These are phyloP conservation scores for Phytophthora meadii DNA, from an alignment of 352 stramenopile genomes.

Conservation along the genomic window DNA sequence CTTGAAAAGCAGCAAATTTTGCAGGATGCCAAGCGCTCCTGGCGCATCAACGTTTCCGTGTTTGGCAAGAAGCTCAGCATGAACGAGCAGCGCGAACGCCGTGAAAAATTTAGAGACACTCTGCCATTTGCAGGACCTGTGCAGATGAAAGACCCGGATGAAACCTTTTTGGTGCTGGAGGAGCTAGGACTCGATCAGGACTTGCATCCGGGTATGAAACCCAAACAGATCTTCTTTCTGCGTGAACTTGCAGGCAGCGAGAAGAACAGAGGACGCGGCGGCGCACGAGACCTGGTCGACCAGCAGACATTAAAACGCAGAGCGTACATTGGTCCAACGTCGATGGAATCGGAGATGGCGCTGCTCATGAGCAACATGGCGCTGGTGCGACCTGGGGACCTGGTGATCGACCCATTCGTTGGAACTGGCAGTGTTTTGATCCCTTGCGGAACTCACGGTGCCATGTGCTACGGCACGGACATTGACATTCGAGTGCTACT, in stretches of 20 bases:
- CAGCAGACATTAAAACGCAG: slow-evolving; percentile 95
- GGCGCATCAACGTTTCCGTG: slow-evolving; percentile 79
- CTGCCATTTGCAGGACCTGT: slow-evolving; percentile 78
- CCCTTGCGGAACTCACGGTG: slow-evolving; percentile 92
- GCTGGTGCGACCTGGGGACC: slow-evolving; percentile 65
- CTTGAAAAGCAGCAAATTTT: slow-evolving; percentile 58
- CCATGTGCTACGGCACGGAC: slow-evolving; percentile 95
- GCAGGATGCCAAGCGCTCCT: slow-evolving; percentile 52
- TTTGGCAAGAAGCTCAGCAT: slow-evolving; percentile 87
- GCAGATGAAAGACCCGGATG: slow-evolving; percentile 66
- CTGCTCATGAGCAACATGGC: slow-evolving; percentile 96
- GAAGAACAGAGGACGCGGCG: slow-evolving; percentile 73
- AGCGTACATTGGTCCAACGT: slow-evolving; percentile 97
- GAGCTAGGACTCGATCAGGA: slow-evolving; percentile 72
- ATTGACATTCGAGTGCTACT: slow-evolving; percentile 97
- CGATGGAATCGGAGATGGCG: slow-evolving; percentile 97
- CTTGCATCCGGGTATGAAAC: slow-evolving; percentile 36
- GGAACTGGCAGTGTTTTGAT: slow-evolving; percentile 98
- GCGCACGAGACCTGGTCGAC: slow-evolving; percentile 81
- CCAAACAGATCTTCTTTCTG: slow-evolving; percentile 78
- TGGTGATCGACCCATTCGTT: slow-evolving; percentile 97
- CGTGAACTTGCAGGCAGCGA: slow-evolving; percentile 75
- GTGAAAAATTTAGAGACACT: slow-evolving; percentile 57
- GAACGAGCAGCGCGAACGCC: slow-evolving; percentile 60
- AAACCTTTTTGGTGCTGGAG: slow-evolving; percentile 82